A percentile compares a stretch with the other conserved stretches of the same genome.
Evolutionary conservation across 140 eudicot species (phyloP).

Genomic region (Ambrosia hybrid): DNA sequence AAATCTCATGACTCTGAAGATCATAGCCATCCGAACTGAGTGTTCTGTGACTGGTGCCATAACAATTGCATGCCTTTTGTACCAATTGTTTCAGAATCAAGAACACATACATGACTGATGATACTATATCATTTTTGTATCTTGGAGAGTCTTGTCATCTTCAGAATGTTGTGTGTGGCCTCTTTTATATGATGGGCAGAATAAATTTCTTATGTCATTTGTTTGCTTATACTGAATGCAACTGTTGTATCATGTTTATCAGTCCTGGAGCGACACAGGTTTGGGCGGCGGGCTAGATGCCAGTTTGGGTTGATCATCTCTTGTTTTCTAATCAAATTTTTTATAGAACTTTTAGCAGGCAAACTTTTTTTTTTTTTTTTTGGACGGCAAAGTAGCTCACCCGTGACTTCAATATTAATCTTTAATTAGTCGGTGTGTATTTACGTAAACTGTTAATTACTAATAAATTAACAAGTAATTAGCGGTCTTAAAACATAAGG

Average conservation of each 20-base stretch:
- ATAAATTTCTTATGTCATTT: slow-evolving; percentile 17
- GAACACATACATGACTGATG: slow-evolving; percentile 37
- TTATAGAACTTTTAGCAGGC: no score
- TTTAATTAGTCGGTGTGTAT: no score
- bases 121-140: slow-evolving; percentile 23
- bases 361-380: no score
- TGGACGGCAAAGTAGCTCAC: no score
- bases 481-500: no score
- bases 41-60: slow-evolving; percentile 16
- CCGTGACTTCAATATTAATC: slow-evolving; percentile 41
- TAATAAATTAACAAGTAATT: no score
- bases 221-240: background rate
- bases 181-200: slow-evolving; percentile 18
- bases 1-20: slow-evolving; percentile 32
- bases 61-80: slow-evolving; percentile 34
- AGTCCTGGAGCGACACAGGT: no score
- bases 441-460: no score
- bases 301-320: no score
- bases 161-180: slow-evolving; percentile 25
- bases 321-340: no score
- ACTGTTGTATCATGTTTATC: background rate
- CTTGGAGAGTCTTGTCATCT: slow-evolving; percentile 21
- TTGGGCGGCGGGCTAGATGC: no score
- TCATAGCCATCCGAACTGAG: slow-evolving; percentile 30
- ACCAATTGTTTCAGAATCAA: slow-evolving; percentile 29